Base-by-base conservation (phyloP, 2,329 filamentous ascomycete species). In the Scedosporium apiospermum region DNA sequence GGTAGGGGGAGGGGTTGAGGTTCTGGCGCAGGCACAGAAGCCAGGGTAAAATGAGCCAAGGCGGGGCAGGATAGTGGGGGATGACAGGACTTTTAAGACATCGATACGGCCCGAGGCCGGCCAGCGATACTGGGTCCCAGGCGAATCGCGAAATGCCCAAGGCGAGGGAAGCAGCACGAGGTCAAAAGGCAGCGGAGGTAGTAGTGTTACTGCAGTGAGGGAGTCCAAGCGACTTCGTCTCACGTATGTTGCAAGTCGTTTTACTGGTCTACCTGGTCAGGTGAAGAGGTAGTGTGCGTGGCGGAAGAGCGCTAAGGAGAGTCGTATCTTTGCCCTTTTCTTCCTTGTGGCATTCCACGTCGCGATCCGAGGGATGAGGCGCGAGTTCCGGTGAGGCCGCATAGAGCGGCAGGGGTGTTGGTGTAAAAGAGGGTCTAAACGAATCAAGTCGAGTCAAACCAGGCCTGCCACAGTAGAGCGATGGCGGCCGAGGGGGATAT, bases 21-120 rank as follows among this genome's bases (percentile, higher is more conserved):
- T 53, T 53, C 49, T 26, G 49, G 42, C 44, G 5, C 21, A 34
- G 49, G 60, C 55, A 18, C 16, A 12, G 18, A 30, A 26, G 12
- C 53, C 44, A 57, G 53, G 55, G 55, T 59, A 38, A 44, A 42
- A 44, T 18, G 6, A 41, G 12, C 34, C 34, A 23, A 41, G 34
- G 23, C 38, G 58, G 42, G 63, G 55, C 34, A 27, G 41, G 53
- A 49, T 21, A 55, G 57, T 60, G 23, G 27, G 49, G 51, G 58
- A 55, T 30, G 21, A 10, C 34, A 55, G 46, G 60, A 57, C 53
- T 61, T 61, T 61, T 55, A 61, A 55, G 60, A 57, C 49, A 61
- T 38, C 4, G 34, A 38, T 51, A 49, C 60, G 60, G 60, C 60
- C 60, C 60, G 49, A 61, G 46, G 60, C 60, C 60, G 60, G 60